Evolutionary conservation across 2,329 filamentous ascomycete genomes (phyloP).

Genomic region (Lasiodiplodia gonubiensis): DNA sequence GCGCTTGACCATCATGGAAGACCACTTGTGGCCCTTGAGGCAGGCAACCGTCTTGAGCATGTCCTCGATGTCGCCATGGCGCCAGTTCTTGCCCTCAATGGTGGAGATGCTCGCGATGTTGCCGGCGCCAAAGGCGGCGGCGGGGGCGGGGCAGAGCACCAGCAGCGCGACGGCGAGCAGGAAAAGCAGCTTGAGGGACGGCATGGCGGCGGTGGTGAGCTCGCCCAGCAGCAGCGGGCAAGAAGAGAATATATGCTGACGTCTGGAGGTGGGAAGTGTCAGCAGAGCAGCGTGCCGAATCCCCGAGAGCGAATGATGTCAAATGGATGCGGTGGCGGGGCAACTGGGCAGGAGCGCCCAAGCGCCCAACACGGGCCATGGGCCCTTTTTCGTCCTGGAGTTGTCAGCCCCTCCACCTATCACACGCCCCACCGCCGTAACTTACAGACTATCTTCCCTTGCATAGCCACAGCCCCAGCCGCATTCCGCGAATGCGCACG

Average conservation of each 20-base stretch:
- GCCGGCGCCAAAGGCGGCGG: conserved; percentile 55
- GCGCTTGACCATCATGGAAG: conserved; percentile 54
- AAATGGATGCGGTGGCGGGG: not conserved
- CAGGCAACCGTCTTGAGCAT: conserved; percentile 57
- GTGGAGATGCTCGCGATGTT: conserved; percentile 53
- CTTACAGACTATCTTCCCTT: not conserved
- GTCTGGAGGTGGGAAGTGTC: conserved; percentile 2
- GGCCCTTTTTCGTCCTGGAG: no score
- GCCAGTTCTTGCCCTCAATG: conserved; percentile 57
- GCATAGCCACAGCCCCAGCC: not conserved
- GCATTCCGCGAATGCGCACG: not conserved
- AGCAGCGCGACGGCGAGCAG: conserved; percentile 45
- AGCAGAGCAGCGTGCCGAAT: conserved; percentile 16
- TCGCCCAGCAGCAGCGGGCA: not conserved
- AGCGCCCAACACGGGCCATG: no score
- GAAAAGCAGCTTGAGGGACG: conserved; percentile 42
- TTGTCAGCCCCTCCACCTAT: no score
- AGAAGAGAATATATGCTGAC: conserved; percentile 12
- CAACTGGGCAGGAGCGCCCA: not conserved
- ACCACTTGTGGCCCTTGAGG: conserved; percentile 50
- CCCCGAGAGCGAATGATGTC: conserved; percentile 9
- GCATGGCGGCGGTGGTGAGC: conserved; percentile 37
- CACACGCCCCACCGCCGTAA: no score
- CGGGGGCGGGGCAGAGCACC: conserved; percentile 44
- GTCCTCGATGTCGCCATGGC: conserved; percentile 60